A percentile compares a stretch with the other conserved stretches of the same genome.
phyloP scores from a whole-genome alignment of 1,284 basidiomycete genomes.

The Ceraceosorus bombacis region DNA sequence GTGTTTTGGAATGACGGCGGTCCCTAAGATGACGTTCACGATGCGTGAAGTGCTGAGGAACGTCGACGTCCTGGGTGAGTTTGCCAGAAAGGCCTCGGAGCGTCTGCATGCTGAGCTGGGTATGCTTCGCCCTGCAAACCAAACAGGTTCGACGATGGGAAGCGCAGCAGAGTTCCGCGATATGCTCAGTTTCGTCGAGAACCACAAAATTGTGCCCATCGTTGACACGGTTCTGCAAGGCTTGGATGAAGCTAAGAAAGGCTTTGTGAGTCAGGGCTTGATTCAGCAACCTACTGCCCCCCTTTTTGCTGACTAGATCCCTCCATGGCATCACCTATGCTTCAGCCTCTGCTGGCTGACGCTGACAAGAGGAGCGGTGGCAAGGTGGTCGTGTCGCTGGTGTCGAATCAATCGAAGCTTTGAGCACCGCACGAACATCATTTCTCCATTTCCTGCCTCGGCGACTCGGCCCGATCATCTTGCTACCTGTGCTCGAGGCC shows the following conservation, averaged over 20 bases:
- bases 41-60: slow-evolving; percentile 75
- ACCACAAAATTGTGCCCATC: slow-evolving; percentile 64
- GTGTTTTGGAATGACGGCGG: slow-evolving; percentile 60
- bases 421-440: not conserved
- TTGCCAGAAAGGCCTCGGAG: not conserved
- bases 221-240: slow-evolving; percentile 67
- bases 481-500: too few relatives aligned
- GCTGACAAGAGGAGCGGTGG: slow-evolving; percentile 40
- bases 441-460: too few relatives aligned
- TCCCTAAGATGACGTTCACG: slow-evolving; percentile 58
- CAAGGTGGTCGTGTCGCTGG: slow-evolving; percentile 35
- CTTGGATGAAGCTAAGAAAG: slow-evolving; percentile 62
- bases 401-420: slow-evolving; percentile 2
- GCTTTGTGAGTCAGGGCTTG: slow-evolving; percentile 54
- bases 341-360: slow-evolving; percentile 25
- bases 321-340: not conserved
- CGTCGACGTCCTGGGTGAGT: slow-evolving; percentile 64
- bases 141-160: slow-evolving; percentile 62
- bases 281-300: not conserved
- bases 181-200: slow-evolving; percentile 63
- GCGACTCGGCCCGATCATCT: too few relatives aligned
- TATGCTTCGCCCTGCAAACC: slow-evolving; percentile 19
- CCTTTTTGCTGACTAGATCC: not conserved
- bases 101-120: not conserved
- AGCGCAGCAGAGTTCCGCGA: slow-evolving; percentile 67